phyloP scores from a whole-genome alignment of 192 early-diverging fungal genomes.

The Coemansia sp. region DNA sequence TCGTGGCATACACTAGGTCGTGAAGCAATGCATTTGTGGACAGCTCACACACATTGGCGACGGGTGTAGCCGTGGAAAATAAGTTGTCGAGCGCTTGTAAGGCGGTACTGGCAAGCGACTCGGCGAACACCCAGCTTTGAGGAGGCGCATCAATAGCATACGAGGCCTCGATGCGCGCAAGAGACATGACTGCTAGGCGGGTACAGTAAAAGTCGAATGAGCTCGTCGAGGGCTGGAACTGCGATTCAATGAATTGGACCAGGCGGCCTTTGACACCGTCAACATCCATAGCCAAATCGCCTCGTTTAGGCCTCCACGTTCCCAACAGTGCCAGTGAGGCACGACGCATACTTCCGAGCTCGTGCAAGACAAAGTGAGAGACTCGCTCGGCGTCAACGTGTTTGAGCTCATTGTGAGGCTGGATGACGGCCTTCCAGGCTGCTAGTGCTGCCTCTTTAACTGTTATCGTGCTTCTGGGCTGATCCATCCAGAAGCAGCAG shows the following conservation, averaged over 20 bases:
- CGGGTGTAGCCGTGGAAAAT: background rate
- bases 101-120: slow-evolving; percentile 6
- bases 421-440: slow-evolving; percentile 35
- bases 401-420: slow-evolving; percentile 45
- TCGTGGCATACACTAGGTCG: slow-evolving; percentile 19
- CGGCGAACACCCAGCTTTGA: slow-evolving; percentile 33
- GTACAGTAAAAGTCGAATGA: slow-evolving; percentile 16
- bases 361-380: slow-evolving; percentile 22
- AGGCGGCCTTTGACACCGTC: slow-evolving; percentile 25
- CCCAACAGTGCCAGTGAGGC: slow-evolving; percentile 33
- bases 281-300: background rate
- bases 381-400: slow-evolving; percentile 33
- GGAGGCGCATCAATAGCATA: background rate
- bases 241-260: background rate
- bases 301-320: slow-evolving; percentile 25
- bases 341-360: slow-evolving; percentile 15
- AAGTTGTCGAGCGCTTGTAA: background rate
- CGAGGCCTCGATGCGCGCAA: slow-evolving; percentile 35
- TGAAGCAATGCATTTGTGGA: background rate
- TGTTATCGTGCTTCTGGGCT: slow-evolving; percentile 21
- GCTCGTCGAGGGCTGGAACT: background rate
- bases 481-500: slow-evolving; percentile 37
- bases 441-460: slow-evolving; percentile 34
- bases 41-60: background rate
- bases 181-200: slow-evolving; percentile 22